Evolutionary conservation across 805 yeast genomes (phyloP).

Genomic region (Torulaspora maleeae): DNA sequence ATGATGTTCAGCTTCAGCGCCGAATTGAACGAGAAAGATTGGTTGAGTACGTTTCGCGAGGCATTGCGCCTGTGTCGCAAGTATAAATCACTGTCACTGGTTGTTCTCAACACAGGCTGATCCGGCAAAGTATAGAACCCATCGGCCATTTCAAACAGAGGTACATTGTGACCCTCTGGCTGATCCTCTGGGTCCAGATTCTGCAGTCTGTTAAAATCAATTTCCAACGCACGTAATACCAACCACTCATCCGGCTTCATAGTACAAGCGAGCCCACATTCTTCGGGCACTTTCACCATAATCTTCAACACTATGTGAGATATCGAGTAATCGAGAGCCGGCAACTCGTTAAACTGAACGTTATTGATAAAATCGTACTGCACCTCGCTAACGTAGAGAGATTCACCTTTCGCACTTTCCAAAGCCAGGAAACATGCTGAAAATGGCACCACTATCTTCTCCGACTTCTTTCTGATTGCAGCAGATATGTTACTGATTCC

Average conservation of each 20-base stretch:
- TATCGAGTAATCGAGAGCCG: conserved; percentile 14
- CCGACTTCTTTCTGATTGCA: conserved; percentile 6
- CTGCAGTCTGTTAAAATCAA: conserved; percentile 22
- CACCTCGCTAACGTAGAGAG: conserved; percentile 28
- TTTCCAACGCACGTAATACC: conserved; percentile 6
- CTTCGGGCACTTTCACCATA: conserved; percentile 20
- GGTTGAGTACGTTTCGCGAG: conserved; percentile 7
- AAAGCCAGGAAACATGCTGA: conserved; percentile 24
- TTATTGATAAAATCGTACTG: conserved; percentile 18
- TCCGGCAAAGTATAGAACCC: conserved; percentile 20
- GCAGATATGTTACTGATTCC: conserved; percentile 20
- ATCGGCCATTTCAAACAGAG: conserved; percentile 25
- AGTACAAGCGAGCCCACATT: neutral
- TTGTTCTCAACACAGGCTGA: neutral
- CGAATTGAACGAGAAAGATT: conserved; percentile 28
- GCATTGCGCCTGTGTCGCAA: conserved; percentile 4
- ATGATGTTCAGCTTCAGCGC: conserved; percentile 28
- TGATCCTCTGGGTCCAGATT: conserved; percentile 12
- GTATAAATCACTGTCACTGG: neutral
- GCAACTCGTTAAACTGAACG: conserved; percentile 28
- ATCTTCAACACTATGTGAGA: conserved; percentile 19
- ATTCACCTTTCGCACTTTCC: conserved; percentile 19
- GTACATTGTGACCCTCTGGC: conserved; percentile 17
- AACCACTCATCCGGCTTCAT: conserved; percentile 17
- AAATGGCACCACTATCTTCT: conserved; percentile 5